phyloP scores from a whole-genome alignment of 225 moss, liverwort and hornwort genomes.

The Climacium dendroides region DNA sequence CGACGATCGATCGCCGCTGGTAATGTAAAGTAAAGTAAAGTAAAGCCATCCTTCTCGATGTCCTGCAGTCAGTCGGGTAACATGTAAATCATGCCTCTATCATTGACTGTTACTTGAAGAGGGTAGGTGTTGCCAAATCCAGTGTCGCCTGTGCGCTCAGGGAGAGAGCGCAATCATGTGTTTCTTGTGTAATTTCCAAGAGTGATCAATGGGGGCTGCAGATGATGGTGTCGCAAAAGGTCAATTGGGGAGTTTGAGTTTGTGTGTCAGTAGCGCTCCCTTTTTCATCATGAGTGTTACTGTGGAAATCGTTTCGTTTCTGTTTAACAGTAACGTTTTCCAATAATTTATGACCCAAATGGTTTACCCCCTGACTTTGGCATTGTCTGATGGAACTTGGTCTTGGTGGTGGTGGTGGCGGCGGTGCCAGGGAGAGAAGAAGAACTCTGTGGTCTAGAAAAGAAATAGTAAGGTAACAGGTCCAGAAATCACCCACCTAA shows the following conservation, averaged over 20 bases:
- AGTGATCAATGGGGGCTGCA: background rate
- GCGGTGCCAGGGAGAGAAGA: too few species aligned
- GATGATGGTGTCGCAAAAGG: background rate
- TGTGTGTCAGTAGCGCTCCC: background rate
- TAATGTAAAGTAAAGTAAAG: background rate
- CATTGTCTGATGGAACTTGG: background rate
- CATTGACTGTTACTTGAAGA: slow-evolving; percentile 4
- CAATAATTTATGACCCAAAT: background rate
- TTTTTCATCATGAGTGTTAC: background rate
- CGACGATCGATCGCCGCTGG: background rate
- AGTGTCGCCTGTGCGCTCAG: background rate
- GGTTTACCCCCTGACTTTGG: background rate
- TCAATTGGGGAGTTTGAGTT: background rate
- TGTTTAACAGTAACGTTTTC: background rate
- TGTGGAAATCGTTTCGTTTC: background rate
- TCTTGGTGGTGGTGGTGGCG: background rate
- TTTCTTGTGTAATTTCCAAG: background rate
- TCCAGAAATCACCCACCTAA: too few species aligned
- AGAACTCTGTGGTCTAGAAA: background rate
- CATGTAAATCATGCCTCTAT: slow-evolving; percentile 1
- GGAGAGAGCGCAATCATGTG: background rate
- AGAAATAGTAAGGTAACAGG: too few species aligned
- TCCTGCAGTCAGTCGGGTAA: background rate
- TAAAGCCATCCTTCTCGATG: background rate
- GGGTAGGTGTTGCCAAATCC: background rate